Evolutionary conservation across 2,329 filamentous ascomycete genomes (phyloP).

Genomic region (Stachybotrys chartarum): DNA sequence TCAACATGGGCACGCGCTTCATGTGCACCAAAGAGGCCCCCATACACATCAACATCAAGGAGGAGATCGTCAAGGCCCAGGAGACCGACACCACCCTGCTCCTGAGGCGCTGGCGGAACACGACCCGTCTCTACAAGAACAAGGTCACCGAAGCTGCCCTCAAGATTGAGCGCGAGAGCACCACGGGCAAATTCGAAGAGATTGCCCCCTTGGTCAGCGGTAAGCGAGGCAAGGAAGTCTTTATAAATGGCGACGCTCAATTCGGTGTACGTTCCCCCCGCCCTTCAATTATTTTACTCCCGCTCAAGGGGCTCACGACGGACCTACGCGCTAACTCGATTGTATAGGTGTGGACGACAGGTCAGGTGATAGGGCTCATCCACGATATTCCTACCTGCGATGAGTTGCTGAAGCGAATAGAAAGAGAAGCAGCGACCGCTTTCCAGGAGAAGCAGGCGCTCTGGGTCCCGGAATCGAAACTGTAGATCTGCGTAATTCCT

Average conservation of each 20-base stretch:
- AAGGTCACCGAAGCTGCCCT: slow-evolving; percentile 76
- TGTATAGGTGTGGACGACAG: slow-evolving; percentile 84
- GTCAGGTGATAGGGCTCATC: slow-evolving; percentile 87
- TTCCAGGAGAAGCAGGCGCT: slow-evolving; percentile 53
- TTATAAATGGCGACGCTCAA: slow-evolving; percentile 84
- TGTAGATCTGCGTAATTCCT: slow-evolving; percentile 29
- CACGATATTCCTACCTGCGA: slow-evolving; percentile 75
- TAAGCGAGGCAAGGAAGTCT: slow-evolving; percentile 84
- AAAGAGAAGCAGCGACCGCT: slow-evolving; percentile 65
- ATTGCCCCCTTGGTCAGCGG: slow-evolving; percentile 83
- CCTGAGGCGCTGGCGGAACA: slow-evolving; percentile 88
- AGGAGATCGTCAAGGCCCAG: slow-evolving; percentile 78
- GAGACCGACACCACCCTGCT: slow-evolving; percentile 91
- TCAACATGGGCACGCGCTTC: slow-evolving; percentile 98
- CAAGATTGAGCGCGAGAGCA: slow-evolving; percentile 76
- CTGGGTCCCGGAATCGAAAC: slow-evolving; percentile 49
- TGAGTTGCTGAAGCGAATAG: slow-evolving; percentile 62
- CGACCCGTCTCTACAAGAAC: slow-evolving; percentile 80
- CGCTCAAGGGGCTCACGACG: slow-evolving; percentile 3
- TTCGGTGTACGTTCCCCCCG: slow-evolving; percentile 61
- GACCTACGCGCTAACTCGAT: slow-evolving; percentile 4
- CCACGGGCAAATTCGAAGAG: slow-evolving; percentile 81
- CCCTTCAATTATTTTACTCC: slow-evolving; percentile 1
- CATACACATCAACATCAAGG: slow-evolving; percentile 89
- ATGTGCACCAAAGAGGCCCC: slow-evolving; percentile 94